Percentiles rank a stretch among this genome's conserved stretches.
These are phyloP conservation scores for Fusarium irregulare DNA, from an alignment of 2,329 filamentous ascomycete genomes.

Conservation along the genomic window DNA sequence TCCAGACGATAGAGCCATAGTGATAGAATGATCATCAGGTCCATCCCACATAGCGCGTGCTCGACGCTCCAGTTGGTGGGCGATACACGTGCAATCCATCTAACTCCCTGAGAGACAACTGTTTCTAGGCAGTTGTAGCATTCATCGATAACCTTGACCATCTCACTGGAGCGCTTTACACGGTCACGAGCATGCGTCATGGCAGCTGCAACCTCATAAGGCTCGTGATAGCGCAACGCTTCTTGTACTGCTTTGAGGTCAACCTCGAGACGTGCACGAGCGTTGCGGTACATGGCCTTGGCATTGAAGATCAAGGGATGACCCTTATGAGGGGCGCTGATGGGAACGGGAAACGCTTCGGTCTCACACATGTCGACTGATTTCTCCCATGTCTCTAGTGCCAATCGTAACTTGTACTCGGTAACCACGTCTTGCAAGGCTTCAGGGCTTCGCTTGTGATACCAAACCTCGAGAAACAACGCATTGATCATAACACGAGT, in stretches of 20 bases:
- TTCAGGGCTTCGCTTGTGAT: conserved; percentile 98
- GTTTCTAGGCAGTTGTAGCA: conserved; percentile 99
- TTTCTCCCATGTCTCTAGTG: conserved; percentile 98
- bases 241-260: conserved; percentile 97
- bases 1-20: conserved; percentile 99
- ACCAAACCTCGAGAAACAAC: conserved; percentile 98
- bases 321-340: conserved; percentile 94
- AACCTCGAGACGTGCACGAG: conserved; percentile 89
- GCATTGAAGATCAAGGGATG: conserved; percentile 98
- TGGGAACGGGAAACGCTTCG: conserved; percentile 85
- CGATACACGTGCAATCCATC: conserved; percentile 97
- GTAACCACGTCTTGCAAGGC: conserved; percentile 96
- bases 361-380: conserved; percentile 93
- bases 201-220: conserved; percentile 94
- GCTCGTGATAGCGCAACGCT: conserved; percentile 94
- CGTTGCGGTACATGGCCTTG: conserved; percentile 96
- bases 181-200: conserved; percentile 96
- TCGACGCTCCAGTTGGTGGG: conserved; percentile 99
- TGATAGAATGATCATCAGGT: conserved; percentile 97
- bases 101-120: conserved; percentile 90
- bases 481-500: conserved; percentile 99
- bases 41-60: conserved; percentile 94
- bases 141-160: conserved; percentile 98
- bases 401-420: conserved; percentile 95
- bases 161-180: conserved; percentile 94